Evolutionary conservation across 176 grass and related monocot species (phyloP), one percentile per base, ranked within the genome.

Genomic region (Thalia dealbata): DNA sequence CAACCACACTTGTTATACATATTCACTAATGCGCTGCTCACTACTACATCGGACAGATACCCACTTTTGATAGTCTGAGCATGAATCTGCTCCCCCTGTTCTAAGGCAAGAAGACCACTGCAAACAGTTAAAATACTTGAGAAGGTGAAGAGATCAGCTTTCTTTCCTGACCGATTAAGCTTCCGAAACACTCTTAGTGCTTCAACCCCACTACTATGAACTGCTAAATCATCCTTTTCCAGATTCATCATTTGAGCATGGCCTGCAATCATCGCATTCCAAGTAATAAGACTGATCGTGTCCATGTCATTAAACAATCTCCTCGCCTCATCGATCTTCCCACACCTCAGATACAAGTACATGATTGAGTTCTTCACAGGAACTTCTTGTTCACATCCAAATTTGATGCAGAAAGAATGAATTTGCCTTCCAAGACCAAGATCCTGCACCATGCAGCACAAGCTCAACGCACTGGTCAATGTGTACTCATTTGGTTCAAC

Each of bases 1-100:
- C 59, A 80, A 15, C 91, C 91, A 62, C 91, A 96, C 74, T 96
- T 96, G 77, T 72, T 91, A 46, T 96, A 96, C 91, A 96, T 96
- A 69, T 91, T 96, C 18, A 96, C 83, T 60, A 96, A 79, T n/a
- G 91, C 88, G 8, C 82, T 88, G 74, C 82, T 82, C 18, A 91
- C 83, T n/a, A 96, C 88, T 22, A 91, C 76, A 88, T 96, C 91
- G 19, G 82, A 82, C 65, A 96, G 78, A 55, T 84, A 83, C 11
- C 91, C 88, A 10, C 74, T 84, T 76, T 96, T 96, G 81, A 96
- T 80, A 2, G 75, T 80, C 41, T 83, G 88, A 10, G 88, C 88
- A 74, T 96, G 91, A 68, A 96, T 88, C 82, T 91, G 91, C 62
- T 85, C 82, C 13, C 91, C 91, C 81, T 84, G 85, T 27, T 84